Conservation (phyloP, 257 asterid genomes). For the Nicotiana knightiana region DNA sequence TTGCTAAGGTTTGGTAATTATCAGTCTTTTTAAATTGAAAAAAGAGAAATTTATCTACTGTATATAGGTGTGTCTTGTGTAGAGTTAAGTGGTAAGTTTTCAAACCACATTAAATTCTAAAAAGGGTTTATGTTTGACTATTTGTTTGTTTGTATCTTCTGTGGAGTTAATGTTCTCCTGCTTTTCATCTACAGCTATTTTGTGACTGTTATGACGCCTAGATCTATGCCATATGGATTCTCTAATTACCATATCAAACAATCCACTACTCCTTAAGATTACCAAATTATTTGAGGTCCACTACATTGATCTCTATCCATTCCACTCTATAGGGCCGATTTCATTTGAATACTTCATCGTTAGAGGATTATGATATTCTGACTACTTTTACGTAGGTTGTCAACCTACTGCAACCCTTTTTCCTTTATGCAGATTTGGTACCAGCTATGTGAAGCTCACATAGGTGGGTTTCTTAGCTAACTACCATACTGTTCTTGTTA, state of each 20-base stretch:
- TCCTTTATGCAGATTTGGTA: not conserved
- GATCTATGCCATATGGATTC: not conserved
- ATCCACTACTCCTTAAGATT: not conserved
- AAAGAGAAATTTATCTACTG: not conserved
- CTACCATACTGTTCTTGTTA: constrained; percentile 1
- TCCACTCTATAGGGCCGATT: not conserved
- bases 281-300: not conserved
- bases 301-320: not conserved
- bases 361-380: not conserved
- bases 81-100: not conserved
- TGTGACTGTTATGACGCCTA: not conserved
- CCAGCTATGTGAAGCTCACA: not conserved
- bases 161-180: not conserved
- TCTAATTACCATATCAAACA: not conserved
- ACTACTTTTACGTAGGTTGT: not conserved
- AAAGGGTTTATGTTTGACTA: not conserved
- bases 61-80: not conserved
- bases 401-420: not conserved
- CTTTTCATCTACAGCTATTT: not conserved
- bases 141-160: not conserved
- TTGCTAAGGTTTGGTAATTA: constrained; percentile 69
- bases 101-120: not conserved
- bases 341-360: not conserved
- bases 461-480: not conserved
- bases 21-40: not conserved